Evolutionary conservation across 1,139 yeast genomes (phyloP).

Genomic region (Spencermartinsiella ligniputridi): DNA sequence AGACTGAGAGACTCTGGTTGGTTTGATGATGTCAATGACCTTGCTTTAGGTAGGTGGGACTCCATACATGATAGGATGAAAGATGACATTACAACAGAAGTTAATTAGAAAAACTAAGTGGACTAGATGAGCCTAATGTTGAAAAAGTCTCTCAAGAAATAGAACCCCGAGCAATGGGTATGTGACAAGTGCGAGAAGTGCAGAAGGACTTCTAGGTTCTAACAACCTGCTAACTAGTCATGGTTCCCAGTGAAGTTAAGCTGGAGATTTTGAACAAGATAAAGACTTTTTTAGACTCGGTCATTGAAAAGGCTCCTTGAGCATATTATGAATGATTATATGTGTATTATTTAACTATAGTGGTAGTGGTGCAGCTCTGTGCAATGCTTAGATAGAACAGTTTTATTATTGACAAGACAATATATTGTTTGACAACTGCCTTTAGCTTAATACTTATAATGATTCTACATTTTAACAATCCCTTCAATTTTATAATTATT

Average conservation of each 20-base stretch:
- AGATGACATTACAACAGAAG: background rate
- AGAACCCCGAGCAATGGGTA: conserved; percentile 61
- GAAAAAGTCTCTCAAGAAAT: conserved; percentile 49
- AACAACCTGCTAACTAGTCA: conserved; percentile 25
- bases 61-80: background rate
- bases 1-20: conserved; percentile 76
- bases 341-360: no score
- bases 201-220: no score
- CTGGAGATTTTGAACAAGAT: conserved; percentile 56
- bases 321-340: no score
- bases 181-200: conserved; percentile 22
- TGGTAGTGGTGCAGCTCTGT: no score
- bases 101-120: conserved; percentile 36
- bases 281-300: conserved; percentile 52
- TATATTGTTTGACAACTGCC: no score
- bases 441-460: no score
- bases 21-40: conserved; percentile 67
- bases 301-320: conserved; percentile 28
- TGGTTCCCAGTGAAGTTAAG: conserved; percentile 66
- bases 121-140: conserved; percentile 45
- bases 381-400: no score
- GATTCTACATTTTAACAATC: no score
- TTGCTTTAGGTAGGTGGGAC: conserved; percentile 43
- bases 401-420: background rate
- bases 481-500: no score